phyloP scores from a whole-genome alignment of 257 asterid species.

The Penstemon barbatus region DNA sequence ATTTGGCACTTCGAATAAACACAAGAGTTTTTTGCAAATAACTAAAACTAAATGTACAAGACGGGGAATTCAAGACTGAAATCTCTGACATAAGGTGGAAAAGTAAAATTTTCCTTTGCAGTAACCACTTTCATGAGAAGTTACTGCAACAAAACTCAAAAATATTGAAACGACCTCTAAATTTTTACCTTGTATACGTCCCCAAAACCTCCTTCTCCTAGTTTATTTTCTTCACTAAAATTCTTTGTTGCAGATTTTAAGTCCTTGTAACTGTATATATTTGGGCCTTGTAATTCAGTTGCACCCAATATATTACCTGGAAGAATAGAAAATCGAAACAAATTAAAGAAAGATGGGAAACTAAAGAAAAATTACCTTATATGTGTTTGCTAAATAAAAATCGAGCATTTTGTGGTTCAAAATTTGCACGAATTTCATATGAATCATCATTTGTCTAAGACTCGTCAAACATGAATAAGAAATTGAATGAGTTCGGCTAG shows the following conservation, averaged over 20 bases:
- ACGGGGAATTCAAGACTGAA: neutral
- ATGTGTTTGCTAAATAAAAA: too few relatives aligned
- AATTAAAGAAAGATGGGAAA: neutral
- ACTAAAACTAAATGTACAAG: neutral
- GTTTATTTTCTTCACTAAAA: conserved; percentile 65
- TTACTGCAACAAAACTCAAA: neutral
- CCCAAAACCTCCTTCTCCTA: conserved; percentile 90
- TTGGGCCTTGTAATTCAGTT: conserved; percentile 83
- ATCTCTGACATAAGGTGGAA: neutral
- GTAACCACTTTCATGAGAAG: neutral
- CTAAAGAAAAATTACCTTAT: too few relatives aligned
- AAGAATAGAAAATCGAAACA: neutral
- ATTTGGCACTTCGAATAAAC: too few relatives aligned
- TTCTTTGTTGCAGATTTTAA: conserved; percentile 61
- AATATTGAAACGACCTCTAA: neutral
- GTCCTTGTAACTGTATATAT: conserved; percentile 53
- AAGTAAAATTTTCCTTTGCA: neutral
- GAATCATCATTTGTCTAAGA: too few relatives aligned
- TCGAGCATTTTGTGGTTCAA: too few relatives aligned
- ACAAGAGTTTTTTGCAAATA: too few relatives aligned
- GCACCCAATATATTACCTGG: conserved; percentile 66
- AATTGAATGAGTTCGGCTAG: neutral
- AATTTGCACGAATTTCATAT: too few relatives aligned
- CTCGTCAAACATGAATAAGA: neutral
- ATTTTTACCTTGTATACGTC: conserved; percentile 67